These are phyloP conservation scores for Barnettozyma populi DNA, from an alignment of 805 yeast species.

Conservation along the genomic window DNA sequence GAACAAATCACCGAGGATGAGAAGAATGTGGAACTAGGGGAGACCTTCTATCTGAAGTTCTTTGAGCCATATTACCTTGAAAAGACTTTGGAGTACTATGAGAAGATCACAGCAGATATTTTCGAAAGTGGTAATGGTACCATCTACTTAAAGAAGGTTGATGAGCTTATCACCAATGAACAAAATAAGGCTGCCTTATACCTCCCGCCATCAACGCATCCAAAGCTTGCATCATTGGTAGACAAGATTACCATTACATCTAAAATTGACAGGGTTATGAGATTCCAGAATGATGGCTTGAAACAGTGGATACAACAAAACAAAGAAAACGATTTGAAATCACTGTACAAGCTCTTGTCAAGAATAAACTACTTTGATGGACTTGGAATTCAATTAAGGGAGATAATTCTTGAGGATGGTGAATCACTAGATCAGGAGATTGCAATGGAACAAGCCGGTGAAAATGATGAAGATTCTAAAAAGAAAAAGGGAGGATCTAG, in stretches of 20 bases:
- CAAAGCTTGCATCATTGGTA: conserved; percentile 50
- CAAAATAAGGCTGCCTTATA: conserved; percentile 48
- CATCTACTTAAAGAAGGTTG: conserved; percentile 46
- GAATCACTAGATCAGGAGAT: conserved; percentile 14
- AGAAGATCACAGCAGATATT: conserved; percentile 38
- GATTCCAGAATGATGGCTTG: conserved; percentile 50
- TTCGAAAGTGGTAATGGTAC: conserved; percentile 44
- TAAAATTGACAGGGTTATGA: conserved; percentile 51
- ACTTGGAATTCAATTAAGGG: conserved; percentile 42
- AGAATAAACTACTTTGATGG: conserved; percentile 52
- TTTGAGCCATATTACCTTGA: conserved; percentile 64
- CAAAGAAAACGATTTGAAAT: conserved; percentile 36
- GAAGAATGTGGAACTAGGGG: conserved; percentile 36
- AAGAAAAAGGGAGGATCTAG: conserved; percentile 8
- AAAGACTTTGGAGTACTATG: conserved; percentile 52
- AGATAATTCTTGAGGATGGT: conserved; percentile 44
- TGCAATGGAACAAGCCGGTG: conserved; percentile 24
- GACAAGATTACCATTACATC: conserved; percentile 53
- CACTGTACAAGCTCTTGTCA: conserved; percentile 44
- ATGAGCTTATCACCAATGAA: conserved; percentile 57
- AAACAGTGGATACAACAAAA: conserved; percentile 49
- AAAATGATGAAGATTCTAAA: conserved; percentile 6
- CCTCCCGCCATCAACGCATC: conserved; percentile 47
- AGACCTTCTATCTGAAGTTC: conserved; percentile 53
- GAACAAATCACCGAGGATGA: conserved; percentile 52